A percentile compares a stretch with the other conserved stretches of the same genome.
Conservation (phyloP, 2,329 filamentous ascomycete genomes). For the Daldinia sp. region DNA sequence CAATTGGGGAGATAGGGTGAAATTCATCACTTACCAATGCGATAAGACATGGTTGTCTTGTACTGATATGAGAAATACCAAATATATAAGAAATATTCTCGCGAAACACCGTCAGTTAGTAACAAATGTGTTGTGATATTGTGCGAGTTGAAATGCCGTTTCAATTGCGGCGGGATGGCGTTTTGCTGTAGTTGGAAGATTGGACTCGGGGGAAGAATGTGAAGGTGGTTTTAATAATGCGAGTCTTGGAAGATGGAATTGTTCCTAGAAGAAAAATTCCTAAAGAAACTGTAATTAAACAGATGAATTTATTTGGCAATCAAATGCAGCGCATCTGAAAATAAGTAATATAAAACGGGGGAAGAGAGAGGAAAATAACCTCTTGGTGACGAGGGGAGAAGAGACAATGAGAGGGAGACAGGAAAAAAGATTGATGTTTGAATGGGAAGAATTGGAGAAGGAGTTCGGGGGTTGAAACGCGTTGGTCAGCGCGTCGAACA, state of each 20-base stretch:
- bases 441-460: slow-evolving; percentile 23
- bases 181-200: background rate
- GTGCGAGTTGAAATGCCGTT: slow-evolving; percentile 2
- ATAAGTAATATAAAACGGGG: background rate
- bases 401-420: slow-evolving; percentile 2
- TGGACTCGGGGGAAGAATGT: background rate
- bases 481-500: slow-evolving; percentile 17
- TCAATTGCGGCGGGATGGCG: background rate
- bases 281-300: background rate
- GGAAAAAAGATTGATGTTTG: background rate
- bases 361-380: slow-evolving; percentile 2
- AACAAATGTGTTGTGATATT: slow-evolving; percentile 4
- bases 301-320: background rate
- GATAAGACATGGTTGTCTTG: slow-evolving; percentile 58
- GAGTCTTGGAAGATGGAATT: background rate
- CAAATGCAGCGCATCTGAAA: slow-evolving; percentile 1
- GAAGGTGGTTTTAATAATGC: background rate
- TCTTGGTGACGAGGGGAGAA: background rate
- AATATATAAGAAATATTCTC: slow-evolving; percentile 15
- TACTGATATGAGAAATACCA: slow-evolving; percentile 13
- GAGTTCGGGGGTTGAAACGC: slow-evolving; percentile 25
- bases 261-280: background rate
- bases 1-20: slow-evolving; percentile 16
- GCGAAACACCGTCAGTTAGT: slow-evolving; percentile 13
- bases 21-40: slow-evolving; percentile 57